These are phyloP conservation scores for Aspergillus spinulosporus DNA, from an alignment of 2,329 filamentous ascomycete genomes.

Conservation along the genomic window DNA sequence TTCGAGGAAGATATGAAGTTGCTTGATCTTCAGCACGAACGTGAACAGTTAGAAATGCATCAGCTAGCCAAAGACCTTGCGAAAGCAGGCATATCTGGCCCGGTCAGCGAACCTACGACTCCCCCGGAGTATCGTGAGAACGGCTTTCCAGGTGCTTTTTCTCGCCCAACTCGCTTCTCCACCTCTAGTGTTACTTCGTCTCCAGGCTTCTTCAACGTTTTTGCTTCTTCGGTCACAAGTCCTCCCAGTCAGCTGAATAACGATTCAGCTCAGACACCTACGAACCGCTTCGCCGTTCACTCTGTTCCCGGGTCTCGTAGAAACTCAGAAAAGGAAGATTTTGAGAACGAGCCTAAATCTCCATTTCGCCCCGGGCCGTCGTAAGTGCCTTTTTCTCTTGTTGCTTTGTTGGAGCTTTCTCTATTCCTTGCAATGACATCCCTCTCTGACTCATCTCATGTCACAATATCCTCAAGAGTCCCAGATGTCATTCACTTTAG, in stretches of 20 bases:
- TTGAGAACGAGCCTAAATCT: constrained; percentile 60
- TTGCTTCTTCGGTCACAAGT: constrained; percentile 74
- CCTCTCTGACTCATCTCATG: background rate
- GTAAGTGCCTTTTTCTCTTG: constrained; percentile 59
- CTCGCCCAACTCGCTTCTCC: constrained; percentile 83
- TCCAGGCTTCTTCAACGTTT: constrained; percentile 70
- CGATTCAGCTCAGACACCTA: constrained; percentile 51
- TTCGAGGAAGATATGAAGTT: constrained; percentile 93
- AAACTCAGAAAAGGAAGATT: constrained; percentile 87
- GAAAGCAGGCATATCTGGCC: constrained; percentile 60
- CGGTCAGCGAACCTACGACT: constrained; percentile 92
- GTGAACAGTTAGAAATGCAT: constrained; percentile 78
- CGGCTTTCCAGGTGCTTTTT: constrained; percentile 76
- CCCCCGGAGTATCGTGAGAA: constrained; percentile 88
- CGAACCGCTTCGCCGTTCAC: constrained; percentile 71
- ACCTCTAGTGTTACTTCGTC: constrained; percentile 83
- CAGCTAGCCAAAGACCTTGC: constrained; percentile 79
- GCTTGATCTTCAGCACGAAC: constrained; percentile 79
- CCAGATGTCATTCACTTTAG: constrained; percentile 2
- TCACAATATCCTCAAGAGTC: background rate
- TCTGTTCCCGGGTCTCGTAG: constrained; percentile 84
- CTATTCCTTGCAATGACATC: constrained; percentile 1
- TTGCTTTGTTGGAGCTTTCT: background rate
- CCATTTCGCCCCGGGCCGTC: constrained; percentile 72
- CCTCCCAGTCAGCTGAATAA: constrained; percentile 66